A percentile compares a stretch with the other conserved stretches of the same genome.
Evolutionary conservation across 1,139 yeast species (phyloP).

Genomic region (Wickerhamomyces sp.): DNA sequence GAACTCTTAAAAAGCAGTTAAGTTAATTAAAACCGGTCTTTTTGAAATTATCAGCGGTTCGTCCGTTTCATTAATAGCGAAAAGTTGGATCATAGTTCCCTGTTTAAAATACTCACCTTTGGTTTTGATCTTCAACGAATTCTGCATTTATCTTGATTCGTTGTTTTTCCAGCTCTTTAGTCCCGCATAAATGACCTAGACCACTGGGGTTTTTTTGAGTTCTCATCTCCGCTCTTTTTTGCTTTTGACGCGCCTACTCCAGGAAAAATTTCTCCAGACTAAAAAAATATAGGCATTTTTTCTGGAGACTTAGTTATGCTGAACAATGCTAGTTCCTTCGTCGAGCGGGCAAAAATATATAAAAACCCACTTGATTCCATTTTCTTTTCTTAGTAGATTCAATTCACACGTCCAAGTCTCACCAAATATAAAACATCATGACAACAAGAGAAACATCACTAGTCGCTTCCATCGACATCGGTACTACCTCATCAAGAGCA

Average conservation of each 20-base stretch:
- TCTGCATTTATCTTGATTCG: too few relatives aligned
- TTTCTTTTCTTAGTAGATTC: not conserved
- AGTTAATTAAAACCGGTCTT: too few relatives aligned
- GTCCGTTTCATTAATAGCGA: too few relatives aligned
- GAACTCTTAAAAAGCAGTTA: too few relatives aligned
- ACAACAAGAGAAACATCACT: conserved; percentile 28
- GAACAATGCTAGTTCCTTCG: not conserved
- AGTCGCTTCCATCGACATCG: conserved; percentile 80
- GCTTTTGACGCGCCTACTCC: conserved; percentile 2
- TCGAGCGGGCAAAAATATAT: not conserved
- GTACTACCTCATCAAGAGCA: conserved; percentile 93
- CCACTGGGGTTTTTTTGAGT: too few relatives aligned
- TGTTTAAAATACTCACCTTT: too few relatives aligned
- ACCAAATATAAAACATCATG: not conserved
- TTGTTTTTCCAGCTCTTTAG: too few relatives aligned
- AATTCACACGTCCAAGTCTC: not conserved
- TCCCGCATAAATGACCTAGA: too few relatives aligned
- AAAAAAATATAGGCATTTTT: not conserved
- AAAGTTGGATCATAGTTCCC: too few relatives aligned
- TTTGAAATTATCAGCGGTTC: too few relatives aligned
- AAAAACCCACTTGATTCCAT: not conserved
- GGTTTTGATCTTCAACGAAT: too few relatives aligned
- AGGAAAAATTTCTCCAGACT: conserved; percentile 3
- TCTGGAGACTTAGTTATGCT: not conserved
- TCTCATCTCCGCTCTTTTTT: conserved; percentile 1